phyloP scores from a whole-genome alignment of 306 rosid genomes.

The Leucaena leucocephala region DNA sequence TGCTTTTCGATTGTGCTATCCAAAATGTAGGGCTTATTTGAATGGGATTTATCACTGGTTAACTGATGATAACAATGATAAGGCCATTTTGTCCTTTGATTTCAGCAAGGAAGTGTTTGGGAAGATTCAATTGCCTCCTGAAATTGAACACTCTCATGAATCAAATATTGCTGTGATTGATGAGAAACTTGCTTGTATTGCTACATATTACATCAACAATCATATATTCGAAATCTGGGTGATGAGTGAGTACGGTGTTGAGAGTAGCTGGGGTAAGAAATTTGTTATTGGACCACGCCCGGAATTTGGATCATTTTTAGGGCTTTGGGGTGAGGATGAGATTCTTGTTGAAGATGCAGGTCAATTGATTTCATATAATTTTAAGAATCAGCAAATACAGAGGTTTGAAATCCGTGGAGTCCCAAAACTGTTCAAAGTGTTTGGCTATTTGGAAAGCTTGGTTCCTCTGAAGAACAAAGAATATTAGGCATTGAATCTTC shows the following conservation, averaged over 20 bases:
- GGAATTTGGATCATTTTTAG: background rate
- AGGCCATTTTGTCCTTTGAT: constrained; percentile 6
- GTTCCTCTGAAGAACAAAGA: background rate
- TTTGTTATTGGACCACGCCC: background rate
- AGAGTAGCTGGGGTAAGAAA: background rate
- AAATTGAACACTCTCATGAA: background rate
- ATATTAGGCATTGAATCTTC: background rate
- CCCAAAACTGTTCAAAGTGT: background rate
- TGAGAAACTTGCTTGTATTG: constrained; percentile 1
- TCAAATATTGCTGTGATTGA: background rate
- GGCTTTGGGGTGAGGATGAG: constrained; percentile 1
- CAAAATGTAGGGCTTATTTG: background rate
- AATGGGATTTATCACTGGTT: constrained; percentile 26
- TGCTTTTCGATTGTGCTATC: background rate
- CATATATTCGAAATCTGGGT: background rate
- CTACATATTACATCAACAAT: background rate
- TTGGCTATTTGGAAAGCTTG: constrained; percentile 12
- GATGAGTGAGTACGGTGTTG: background rate
- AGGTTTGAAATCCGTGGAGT: background rate
- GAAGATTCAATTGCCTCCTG: constrained; percentile 4
- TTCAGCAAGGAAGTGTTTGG: background rate
- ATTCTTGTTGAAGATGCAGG: constrained; percentile 11
- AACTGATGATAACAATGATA: background rate
- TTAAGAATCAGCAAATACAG: background rate
- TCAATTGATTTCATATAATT: background rate